Evolutionary conservation across 805 yeast genomes (phyloP).

Genomic region (Candida argentea): DNA sequence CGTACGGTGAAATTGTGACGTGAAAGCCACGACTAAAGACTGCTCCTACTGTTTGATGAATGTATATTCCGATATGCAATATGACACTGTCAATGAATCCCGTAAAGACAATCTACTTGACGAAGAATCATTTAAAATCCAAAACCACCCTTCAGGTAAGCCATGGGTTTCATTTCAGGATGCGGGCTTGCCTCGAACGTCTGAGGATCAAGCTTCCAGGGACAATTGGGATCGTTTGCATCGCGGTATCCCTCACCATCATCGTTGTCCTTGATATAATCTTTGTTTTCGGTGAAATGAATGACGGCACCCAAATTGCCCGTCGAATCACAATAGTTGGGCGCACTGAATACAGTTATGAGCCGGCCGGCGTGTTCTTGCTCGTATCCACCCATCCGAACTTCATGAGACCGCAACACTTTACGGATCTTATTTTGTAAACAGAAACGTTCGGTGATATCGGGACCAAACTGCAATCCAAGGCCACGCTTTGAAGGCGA

Average conservation of each 20-base stretch:
- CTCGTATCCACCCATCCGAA: constrained; percentile 84
- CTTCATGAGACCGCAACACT: constrained; percentile 90
- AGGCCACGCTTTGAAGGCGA: constrained; percentile 89
- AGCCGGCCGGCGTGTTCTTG: constrained; percentile 78
- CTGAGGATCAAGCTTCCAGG: constrained; percentile 40
- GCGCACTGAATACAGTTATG: constrained; percentile 95
- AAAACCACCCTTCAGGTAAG: constrained; percentile 47
- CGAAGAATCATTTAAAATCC: constrained; percentile 23
- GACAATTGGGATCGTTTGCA: constrained; percentile 28
- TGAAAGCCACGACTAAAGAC: too few species aligned
- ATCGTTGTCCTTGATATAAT: constrained; percentile 36
- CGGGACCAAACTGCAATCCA: constrained; percentile 96
- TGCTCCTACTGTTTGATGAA: too few species aligned
- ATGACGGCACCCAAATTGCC: constrained; percentile 89
- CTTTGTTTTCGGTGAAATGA: constrained; percentile 44
- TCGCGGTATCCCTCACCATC: constrained; percentile 32
- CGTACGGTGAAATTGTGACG: too few species aligned
- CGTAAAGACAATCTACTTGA: background rate
- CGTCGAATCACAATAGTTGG: constrained; percentile 90
- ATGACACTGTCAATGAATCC: too few species aligned
- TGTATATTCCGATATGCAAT: too few species aligned
- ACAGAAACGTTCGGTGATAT: constrained; percentile 75
- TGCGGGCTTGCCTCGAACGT: constrained; percentile 79
- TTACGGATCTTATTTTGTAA: constrained; percentile 61
- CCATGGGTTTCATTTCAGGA: constrained; percentile 92